Evolutionary conservation across 2,329 filamentous ascomycete genomes (phyloP).

Genomic region (Phialophora chinensis): DNA sequence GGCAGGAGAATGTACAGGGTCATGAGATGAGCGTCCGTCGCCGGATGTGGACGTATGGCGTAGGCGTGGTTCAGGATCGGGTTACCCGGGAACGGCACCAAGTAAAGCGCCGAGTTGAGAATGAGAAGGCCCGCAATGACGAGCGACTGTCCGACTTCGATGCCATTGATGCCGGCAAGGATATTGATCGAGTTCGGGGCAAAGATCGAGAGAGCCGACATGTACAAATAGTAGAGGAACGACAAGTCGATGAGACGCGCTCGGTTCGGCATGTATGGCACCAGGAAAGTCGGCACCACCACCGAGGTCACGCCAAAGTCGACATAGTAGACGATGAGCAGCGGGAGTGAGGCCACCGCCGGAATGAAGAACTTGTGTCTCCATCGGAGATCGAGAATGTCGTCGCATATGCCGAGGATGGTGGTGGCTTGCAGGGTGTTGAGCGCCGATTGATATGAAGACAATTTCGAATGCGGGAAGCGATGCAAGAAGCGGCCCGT

Average conservation of each 20-base stretch:
- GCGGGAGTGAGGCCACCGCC: slow-evolving; percentile 87
- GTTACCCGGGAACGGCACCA: slow-evolving; percentile 61
- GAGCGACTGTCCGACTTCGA: slow-evolving; percentile 93
- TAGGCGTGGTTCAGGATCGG: slow-evolving; percentile 38
- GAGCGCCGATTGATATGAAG: slow-evolving; percentile 91
- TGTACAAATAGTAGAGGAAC: slow-evolving; percentile 89
- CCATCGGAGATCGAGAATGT: slow-evolving; percentile 98
- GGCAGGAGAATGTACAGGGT: slow-evolving; percentile 93
- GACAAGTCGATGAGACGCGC: slow-evolving; percentile 85
- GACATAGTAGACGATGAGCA: slow-evolving; percentile 96
- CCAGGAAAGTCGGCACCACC: slow-evolving; percentile 84
- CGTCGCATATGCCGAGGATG: slow-evolving; percentile 90
- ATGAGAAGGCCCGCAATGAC: slow-evolving; percentile 84
- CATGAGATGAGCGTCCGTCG: slow-evolving; percentile 94
- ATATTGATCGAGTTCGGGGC: slow-evolving; percentile 99
- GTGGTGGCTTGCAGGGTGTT: slow-evolving; percentile 90
- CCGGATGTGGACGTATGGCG: slow-evolving; percentile 84
- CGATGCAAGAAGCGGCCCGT: slow-evolving; percentile 84
- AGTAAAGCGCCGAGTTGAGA: slow-evolving; percentile 86
- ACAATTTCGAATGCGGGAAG: slow-evolving; percentile 96
- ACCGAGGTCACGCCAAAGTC: slow-evolving; percentile 97
- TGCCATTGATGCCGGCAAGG: slow-evolving; percentile 97
- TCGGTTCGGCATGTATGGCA: slow-evolving; percentile 67
- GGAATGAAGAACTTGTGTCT: slow-evolving; percentile 98
- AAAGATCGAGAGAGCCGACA: slow-evolving; percentile 96